Evolutionary conservation across 345 rosid genomes (phyloP), one percentile per base, ranked within the genome.

Genomic region (Camelina neglecta): DNA sequence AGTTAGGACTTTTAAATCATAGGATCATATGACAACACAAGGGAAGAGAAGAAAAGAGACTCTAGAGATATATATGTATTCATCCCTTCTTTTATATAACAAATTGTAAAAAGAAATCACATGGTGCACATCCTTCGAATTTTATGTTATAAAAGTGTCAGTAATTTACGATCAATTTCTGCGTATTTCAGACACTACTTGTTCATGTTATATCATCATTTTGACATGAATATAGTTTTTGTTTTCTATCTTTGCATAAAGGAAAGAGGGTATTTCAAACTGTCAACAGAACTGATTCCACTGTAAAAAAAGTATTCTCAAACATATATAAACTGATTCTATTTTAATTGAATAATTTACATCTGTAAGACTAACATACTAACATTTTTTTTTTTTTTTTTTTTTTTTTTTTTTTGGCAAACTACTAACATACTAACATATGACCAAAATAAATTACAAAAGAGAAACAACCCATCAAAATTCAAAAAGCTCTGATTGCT

Each of bases 71-170:
- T 7, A 35, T 33, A 33, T 7, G 8, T 8, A 35, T 54, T 23
- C 33, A 2, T 54, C n/a, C 16, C 1, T 6, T 11, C 24, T 54
- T 54, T 29, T 12, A 3, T 56, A 12, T 16, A 49, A 49, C 55
- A 54, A 55, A 29, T 53, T 65, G 71, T 73, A 73, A 64, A 73
- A 8, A 73, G 26, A 44, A 23, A 47, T 29, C 24, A 42, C 44
- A 62, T 39, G 42, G 21, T 53, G 54, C 24, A 38, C 8, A 9
- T 33, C 36, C 60, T 33, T 61, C 5, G 7, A 8, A 1, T 49
- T 60, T 38, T 21, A 49, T 71, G 56, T 39, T 18, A 20, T 64
- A 64, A 8, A 31, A 41, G 49, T 55, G 47, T 55, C 44, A 21
- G 45, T 55, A 44, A 35, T 60, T 42, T 21, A 54, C 48, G 20